Percentiles rank a stretch among this genome's conserved stretches.
These are phyloP conservation scores for Aspergillus amoenus DNA, from an alignment of 2,329 filamentous ascomycete genomes.

Conservation along the genomic window DNA sequence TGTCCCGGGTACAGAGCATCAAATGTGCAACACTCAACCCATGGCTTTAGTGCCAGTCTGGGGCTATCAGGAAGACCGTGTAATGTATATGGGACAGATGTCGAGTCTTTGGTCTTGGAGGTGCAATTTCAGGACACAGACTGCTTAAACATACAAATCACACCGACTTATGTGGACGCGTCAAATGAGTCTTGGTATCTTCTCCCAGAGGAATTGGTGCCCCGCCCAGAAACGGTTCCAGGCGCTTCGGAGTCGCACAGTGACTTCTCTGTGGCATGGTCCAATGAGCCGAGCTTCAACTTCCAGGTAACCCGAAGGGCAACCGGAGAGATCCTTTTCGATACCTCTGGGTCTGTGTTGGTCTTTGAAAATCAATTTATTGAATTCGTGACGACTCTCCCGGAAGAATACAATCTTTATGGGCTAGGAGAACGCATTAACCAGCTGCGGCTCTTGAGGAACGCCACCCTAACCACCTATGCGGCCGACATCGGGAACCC, in stretches of 20 bases:
- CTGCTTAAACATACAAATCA: conserved; percentile 69
- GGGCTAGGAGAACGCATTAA: conserved; percentile 74
- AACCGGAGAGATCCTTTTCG: conserved; percentile 67
- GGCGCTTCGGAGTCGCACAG: conserved; percentile 38
- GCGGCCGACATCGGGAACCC: conserved; percentile 65
- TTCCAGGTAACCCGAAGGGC: conserved; percentile 58
- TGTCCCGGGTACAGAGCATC: conserved; percentile 63
- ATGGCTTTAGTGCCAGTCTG: conserved; percentile 54
- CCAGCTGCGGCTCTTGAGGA: conserved; percentile 68
- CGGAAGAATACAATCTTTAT: conserved; percentile 72
- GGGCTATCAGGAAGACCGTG: conserved; percentile 57
- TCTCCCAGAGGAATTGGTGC: conserved; percentile 63
- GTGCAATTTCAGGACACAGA: conserved; percentile 67
- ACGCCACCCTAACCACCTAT: conserved; percentile 68
- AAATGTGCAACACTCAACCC: conserved; percentile 45
- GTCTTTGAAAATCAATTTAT: conserved; percentile 78
- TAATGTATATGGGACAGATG: conserved; percentile 75
- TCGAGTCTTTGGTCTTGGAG: conserved; percentile 64
- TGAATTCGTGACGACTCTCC: conserved; percentile 66
- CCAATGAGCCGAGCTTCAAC: conserved; percentile 58
- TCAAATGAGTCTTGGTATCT: conserved; percentile 67
- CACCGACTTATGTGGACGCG: conserved; percentile 61
- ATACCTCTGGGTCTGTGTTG: conserved; percentile 62
- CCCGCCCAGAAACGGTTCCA: conserved; percentile 52
- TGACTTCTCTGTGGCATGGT: conserved; percentile 55